Percentiles rank a stretch among this genome's conserved stretches.
Evolutionary conservation across 2,329 filamentous ascomycete genomes (phyloP).

Genomic region (Fonsecaea pedrosoi): DNA sequence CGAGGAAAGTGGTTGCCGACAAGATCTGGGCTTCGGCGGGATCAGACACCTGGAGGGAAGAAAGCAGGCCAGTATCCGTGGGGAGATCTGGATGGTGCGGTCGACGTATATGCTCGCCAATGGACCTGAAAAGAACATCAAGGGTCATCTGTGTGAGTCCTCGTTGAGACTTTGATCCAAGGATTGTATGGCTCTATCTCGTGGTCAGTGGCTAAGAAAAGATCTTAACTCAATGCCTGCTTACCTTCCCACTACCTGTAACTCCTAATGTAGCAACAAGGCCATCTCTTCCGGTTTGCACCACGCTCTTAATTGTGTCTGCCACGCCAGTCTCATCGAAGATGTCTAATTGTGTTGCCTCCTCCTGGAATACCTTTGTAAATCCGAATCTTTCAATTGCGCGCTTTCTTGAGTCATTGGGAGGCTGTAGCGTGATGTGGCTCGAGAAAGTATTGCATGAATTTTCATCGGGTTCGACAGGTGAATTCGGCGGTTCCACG

Average conservation of each 20-base stretch:
- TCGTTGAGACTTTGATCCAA: constrained; percentile 84
- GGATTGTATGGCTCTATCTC: constrained; percentile 86
- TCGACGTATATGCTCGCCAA: constrained; percentile 74
- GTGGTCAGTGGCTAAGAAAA: neutral
- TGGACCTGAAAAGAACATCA: constrained; percentile 84
- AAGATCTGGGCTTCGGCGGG: constrained; percentile 79
- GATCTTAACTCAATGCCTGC: neutral
- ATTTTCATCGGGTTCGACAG: constrained; percentile 47
- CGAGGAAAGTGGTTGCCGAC: constrained; percentile 77
- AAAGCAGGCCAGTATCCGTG: constrained; percentile 67
- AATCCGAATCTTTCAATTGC: constrained; percentile 95
- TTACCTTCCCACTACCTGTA: constrained; percentile 95
- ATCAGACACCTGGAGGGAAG: constrained; percentile 78
- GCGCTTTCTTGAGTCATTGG: constrained; percentile 80
- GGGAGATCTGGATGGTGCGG: constrained; percentile 54
- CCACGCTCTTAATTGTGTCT: constrained; percentile 72
- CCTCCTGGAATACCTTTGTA: constrained; percentile 89
- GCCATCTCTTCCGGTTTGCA: constrained; percentile 85
- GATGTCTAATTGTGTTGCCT: constrained; percentile 81
- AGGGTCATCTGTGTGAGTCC: constrained; percentile 91
- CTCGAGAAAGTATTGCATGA: constrained; percentile 53
- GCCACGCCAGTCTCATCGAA: constrained; percentile 74
- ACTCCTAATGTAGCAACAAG: constrained; percentile 90
- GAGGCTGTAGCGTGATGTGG: constrained; percentile 79
- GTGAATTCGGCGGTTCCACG: constrained; percentile 66